A percentile compares a stretch with the other conserved stretches of the same genome.
These are phyloP conservation scores for Coleophoma cylindrospora DNA, from an alignment of 2,329 filamentous ascomycete genomes.

Conservation along the genomic window DNA sequence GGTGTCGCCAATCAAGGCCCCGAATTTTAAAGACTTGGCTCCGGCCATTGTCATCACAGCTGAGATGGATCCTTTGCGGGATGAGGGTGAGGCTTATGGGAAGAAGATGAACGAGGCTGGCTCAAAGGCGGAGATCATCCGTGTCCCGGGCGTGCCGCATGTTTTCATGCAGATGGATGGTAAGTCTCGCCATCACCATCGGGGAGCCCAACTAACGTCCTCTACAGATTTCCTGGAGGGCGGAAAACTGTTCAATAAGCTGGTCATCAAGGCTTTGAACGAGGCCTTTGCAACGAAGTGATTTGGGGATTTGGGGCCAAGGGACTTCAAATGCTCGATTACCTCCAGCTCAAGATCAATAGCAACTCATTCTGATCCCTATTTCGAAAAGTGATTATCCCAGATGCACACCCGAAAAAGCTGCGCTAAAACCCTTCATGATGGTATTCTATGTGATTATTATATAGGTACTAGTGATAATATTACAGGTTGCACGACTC, in stretches of 20 bases:
- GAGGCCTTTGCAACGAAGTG: background rate
- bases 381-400: no score
- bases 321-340: no score
- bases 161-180: constrained; percentile 15
- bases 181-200: background rate
- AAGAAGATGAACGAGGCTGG: constrained; percentile 13
- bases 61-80: constrained; percentile 30
- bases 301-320: no score
- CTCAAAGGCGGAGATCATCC: constrained; percentile 5
- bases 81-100: constrained; percentile 25
- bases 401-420: no score
- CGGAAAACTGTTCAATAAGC: constrained; percentile 12
- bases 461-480: no score
- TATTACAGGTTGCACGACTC: no score
- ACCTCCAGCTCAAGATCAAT: no score
- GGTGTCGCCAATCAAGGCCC: constrained; percentile 21
- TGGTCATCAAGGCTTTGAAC: constrained; percentile 9
- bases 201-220: background rate
- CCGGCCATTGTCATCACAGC: constrained; percentile 29
- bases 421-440: no score
- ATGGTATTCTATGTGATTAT: no score
- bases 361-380: no score
- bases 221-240: constrained; percentile 7
- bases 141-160: constrained; percentile 14
- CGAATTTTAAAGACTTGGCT: constrained; percentile 21